Evolutionary conservation across 139 green algal species (phyloP), one percentile per base, ranked within the genome.

Genomic region (Asterochloris sp.): DNA sequence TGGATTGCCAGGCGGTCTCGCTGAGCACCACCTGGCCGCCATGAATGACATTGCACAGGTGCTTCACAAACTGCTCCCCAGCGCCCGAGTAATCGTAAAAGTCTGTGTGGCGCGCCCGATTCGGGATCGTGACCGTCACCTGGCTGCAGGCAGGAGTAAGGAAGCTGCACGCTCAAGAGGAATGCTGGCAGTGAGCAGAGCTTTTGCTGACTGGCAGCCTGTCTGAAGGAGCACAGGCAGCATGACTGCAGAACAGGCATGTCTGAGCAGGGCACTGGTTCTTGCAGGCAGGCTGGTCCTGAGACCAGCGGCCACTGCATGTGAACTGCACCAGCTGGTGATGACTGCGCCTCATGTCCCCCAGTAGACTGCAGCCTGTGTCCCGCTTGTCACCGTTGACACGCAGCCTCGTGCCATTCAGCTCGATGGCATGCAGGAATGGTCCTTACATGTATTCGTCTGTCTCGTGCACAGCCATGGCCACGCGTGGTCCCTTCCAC

Each of bases 11-110:
- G 9, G 94, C 92, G 67, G 80, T 64, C 79, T 94, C 90, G 47
- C 80, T 93, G 14, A 97, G 80, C 60, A 97, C 85, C 23, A 96
- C 91, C 80, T 87, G 80, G 0, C 93, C 92, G 28, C 92, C 92
- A 68, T 91, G 80, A 13, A 79, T 83, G 0, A 81, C 81, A 28
- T 86, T 85, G 24, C 82, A 85, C 6, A 97, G 80, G 61, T 76
- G 76, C n/a, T 85, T 54, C 26, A 87, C 79, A 15, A 93, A 83
- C 17, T 84, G 82, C 76, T 91, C 89, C 0, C 68, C 92, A 6
- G 82, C 83, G 13, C 93, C 93, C 14, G 76, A 24, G 78, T 93
- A 95, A 6, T 54, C 24, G 6, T 54, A 54, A 6, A 54, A 54
- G 38, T 54, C 38, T 54, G 38, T 54, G 38, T 54, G 38, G 38